Base-by-base conservation (phyloP, 2,329 filamentous ascomycete species). In the Falciphora oryzae region DNA sequence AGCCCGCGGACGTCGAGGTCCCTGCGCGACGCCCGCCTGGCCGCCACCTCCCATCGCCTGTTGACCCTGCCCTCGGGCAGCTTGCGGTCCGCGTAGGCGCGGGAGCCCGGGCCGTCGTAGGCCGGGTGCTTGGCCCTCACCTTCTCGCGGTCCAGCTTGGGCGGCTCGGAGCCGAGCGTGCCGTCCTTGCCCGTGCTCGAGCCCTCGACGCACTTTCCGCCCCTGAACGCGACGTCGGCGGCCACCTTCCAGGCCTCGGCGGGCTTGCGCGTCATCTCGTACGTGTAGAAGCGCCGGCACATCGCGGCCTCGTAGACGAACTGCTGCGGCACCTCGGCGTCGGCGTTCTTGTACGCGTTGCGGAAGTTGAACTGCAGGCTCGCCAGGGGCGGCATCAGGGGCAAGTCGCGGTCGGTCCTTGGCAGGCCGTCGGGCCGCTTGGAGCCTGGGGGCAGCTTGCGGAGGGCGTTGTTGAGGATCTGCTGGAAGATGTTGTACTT, bases 221-320 rank as follows among this genome's bases (percentile, higher is more conserved):
- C 61, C 56, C 29, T 32, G 50, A 60, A 81, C 1, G 77, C 78
- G 1, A 77, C 74, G 14, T 72, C 69, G 0, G 78, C 79, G 1
- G 78, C 76, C 10, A 76, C 74, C 69, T 79, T 79, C 82, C 82
- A 84, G 27, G 80, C 71, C 35, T 77, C 78, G 11, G 74, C 75
- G 57, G 81, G 75, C 66, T 83, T 78, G 11, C 73, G 75, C 59
- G 79, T 71, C 77, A 83, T 84, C 25, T 74, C 76, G 11, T 76
- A 75, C 1, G 81, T 83, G 74, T 80, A 83, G 74, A 78, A 83
- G 25, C 84, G 78, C 11, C 82, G 77, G 71, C 82, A 84, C 71
- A 83, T 80, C 3, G 80, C 75, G 18, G 78, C 72, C 70, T 83
- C 80, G 65, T 78, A 77, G 0, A 81, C 71, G 66, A 78, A 84